Conservation (phyloP, 192 early-diverging fungal species). For the Chytriomyces sp. region DNA sequence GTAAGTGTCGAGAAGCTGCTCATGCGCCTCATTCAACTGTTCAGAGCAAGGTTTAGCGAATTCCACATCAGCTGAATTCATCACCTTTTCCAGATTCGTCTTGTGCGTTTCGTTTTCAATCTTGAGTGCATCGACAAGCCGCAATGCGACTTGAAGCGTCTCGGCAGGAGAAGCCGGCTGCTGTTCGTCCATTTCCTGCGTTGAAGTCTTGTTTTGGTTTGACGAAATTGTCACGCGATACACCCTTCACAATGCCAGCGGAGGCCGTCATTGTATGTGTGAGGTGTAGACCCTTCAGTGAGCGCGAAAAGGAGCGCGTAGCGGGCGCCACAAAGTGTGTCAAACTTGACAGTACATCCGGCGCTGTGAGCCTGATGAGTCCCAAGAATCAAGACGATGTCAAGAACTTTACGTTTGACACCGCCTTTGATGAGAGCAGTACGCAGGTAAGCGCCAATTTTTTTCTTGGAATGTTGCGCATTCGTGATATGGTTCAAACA, state of each 20-base stretch:
- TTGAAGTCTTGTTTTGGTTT: too few relatives aligned
- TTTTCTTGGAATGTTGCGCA: constrained; percentile 1
- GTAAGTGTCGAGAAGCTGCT: constrained; percentile 3
- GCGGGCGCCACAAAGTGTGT: constrained; percentile 54
- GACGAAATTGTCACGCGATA: not conserved
- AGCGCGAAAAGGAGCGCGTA: constrained; percentile 48
- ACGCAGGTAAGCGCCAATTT: constrained; percentile 45
- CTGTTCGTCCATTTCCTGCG: not conserved
- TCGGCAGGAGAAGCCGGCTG: constrained; percentile 10
- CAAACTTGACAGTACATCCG: constrained; percentile 38
- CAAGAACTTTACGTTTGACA: constrained; percentile 66
- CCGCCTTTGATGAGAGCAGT: constrained; percentile 57
- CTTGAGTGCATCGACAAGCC: constrained; percentile 34
- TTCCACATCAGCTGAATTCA: not conserved
- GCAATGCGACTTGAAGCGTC: constrained; percentile 30
- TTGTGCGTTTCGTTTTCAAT: constrained; percentile 24
- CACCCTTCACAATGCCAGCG: constrained; percentile 5
- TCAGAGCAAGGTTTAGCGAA: not conserved
- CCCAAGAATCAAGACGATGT: constrained; percentile 51
- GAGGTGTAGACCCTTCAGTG: constrained; percentile 62
- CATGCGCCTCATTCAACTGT: constrained; percentile 26
- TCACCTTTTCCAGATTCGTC: constrained; percentile 35
- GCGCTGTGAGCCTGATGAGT: constrained; percentile 46
- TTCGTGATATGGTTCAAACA: not conserved
- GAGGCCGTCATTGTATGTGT: constrained; percentile 56